Base-by-base conservation (phyloP, 2,329 filamentous ascomycete genomes). In the Curvularia hawaiiensis region DNA sequence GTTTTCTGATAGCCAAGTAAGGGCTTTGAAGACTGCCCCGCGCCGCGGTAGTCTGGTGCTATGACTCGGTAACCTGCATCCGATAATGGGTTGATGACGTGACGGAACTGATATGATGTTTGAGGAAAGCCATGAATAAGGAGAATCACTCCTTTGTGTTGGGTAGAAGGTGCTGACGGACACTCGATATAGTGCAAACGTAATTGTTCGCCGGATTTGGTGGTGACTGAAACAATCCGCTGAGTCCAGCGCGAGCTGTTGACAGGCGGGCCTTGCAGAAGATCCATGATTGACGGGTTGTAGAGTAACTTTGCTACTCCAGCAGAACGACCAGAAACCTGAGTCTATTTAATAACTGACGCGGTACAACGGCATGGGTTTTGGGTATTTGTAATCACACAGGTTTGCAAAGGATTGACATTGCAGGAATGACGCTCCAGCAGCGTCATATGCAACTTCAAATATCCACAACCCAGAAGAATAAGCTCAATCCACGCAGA, bases 61-160 rank as follows among this genome's bases (percentile, higher is more conserved):
- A 80, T 64, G n/a, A 79, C 70, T 22, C 72, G 72, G 60, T 79
- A 78, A 31, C 78, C 77, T 41, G 75, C 73, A 45, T 73, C 61
- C 7, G 69, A 59, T 7, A 76, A 58, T 0, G 65, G 65, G 1
- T 58, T 58, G 35, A 74, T 66, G 14, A 74, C 71, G 54, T 71
- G 65, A 10, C 72, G 64, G 56, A 71, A 75, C 54, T 75, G 80
- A 58, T 81, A 79, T 3, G 76, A 79, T 7, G 79, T 80, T 60
- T 82, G 74, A 1, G 80, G 80, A 56, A 79, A 82, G 58, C 79
- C 79, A 55, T 82, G 79, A 38, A 83, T 78, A 20, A 82, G 74
- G 16, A 82, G 73, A 16, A 81, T 56, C 1, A 20, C 24, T 22
- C 52, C 48, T 20, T 38, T 52, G 12, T 4, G 4, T 7, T 63